Base-by-base conservation (phyloP, 306 rosid genomes). In the Leucaena leucocephala region DNA sequence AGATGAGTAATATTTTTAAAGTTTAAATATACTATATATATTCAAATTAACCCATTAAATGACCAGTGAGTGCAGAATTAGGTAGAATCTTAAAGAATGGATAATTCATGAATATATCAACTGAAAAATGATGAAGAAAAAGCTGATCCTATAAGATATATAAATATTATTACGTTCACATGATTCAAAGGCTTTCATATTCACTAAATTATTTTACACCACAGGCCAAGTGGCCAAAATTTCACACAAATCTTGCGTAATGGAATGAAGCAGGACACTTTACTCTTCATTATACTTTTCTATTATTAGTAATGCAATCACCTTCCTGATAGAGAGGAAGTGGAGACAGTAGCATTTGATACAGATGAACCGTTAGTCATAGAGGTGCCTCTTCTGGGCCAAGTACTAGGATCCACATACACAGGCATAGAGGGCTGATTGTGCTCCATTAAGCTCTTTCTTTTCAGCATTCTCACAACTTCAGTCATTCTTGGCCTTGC, bases 401-500 rank as follows among this genome's bases (percentile, higher is more conserved):
- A 8, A 21, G 15, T 22, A 21, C 5, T 58, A 8, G 36, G 64
- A 21, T 58, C 36, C 9, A 58, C 64, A 58, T 21, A 58, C 0
- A 58, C 36, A 10, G 64, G 64, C 64, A 58, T 58, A 22, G 64
- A 22, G 36, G 64, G 64, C 4, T 3, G 16, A 3, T 9, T 4
- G 36, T 58, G 64, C 27, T 58, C 64, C 64, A 58, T 58, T 21
- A 58, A 58, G 36, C 64, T 58, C 64, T 58, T 58, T 58, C 64
- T 58, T 22, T 58, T 58, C 36, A 58, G 64, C 64, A 58, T 58
- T 58, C 64, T 58, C 1, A 58, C 64, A 58, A 58, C 22, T 58
- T 58, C 36, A 22, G 64, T 22, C 64, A 58, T 58, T 58, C 8
- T 58, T 58, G 64, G 64, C 64, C 64, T 58, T 21, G 64, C 36